A percentile compares a stretch with the other conserved stretches of the same genome.
phyloP scores from a whole-genome alignment of 108 stramenopile genomes.

The Cyclotella sp. region DNA sequence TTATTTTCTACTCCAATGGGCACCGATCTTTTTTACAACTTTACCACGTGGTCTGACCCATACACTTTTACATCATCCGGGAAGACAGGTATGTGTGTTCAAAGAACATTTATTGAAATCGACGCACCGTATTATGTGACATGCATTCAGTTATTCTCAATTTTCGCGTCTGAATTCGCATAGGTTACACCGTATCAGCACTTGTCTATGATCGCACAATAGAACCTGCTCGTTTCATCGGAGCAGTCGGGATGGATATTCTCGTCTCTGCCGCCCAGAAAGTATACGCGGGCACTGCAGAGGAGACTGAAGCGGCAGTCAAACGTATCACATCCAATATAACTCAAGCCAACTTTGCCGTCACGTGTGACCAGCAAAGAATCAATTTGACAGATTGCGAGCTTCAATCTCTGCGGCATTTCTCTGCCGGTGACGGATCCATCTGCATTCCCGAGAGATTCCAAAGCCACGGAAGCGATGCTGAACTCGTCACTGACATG shows the following conservation, averaged over 20 bases:
- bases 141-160: background rate
- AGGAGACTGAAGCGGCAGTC: conserved; percentile 32
- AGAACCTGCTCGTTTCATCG: conserved; percentile 54
- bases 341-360: conserved; percentile 5
- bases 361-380: conserved; percentile 30
- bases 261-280: conserved; percentile 26
- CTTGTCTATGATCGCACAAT: conserved; percentile 61
- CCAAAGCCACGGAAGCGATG: background rate
- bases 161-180: background rate
- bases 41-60: conserved; percentile 65
- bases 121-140: background rate
- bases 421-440: conserved; percentile 27
- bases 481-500: too few relatives aligned
- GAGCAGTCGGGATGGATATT: conserved; percentile 63
- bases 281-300: conserved; percentile 24
- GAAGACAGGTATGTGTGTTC: conserved; percentile 7
- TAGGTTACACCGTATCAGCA: conserved; percentile 67
- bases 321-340: conserved; percentile 36
- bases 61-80: conserved; percentile 54
- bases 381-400: conserved; percentile 45
- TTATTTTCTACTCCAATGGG: conserved; percentile 43
- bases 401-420: conserved; percentile 38
- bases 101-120: too few relatives aligned
- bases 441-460: conserved; percentile 20
- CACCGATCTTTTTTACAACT: conserved; percentile 37